Conservation (phyloP, 2,329 filamentous ascomycete genomes). For the Xenoacremonium recifei region DNA sequence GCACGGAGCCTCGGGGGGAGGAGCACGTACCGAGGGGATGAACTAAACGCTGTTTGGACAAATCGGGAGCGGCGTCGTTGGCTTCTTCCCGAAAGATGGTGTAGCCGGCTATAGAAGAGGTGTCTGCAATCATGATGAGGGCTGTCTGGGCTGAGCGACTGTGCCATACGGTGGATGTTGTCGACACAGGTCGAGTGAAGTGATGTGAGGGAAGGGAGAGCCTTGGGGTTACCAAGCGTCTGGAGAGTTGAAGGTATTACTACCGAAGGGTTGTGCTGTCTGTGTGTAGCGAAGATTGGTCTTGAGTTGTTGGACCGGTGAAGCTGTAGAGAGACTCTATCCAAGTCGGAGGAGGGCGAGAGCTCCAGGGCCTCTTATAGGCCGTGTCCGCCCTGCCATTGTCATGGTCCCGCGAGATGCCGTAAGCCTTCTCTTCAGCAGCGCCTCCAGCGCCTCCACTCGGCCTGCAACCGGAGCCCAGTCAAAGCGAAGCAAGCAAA, state of each 20-base stretch:
- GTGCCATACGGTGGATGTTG: slow-evolving; percentile 22
- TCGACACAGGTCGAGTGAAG: slow-evolving; percentile 2
- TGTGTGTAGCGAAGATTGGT: background rate
- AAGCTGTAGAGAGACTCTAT: background rate
- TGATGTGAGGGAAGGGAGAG: slow-evolving; percentile 1
- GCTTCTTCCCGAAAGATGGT: slow-evolving; percentile 44
- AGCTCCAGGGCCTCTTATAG: background rate
- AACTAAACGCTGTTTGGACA: slow-evolving; percentile 28
- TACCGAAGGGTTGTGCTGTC: background rate
- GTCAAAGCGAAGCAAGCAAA: background rate
- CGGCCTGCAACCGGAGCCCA: background rate
- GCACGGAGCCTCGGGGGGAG: too few relatives aligned
- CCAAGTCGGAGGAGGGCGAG: too few relatives aligned
- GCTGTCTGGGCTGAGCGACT: slow-evolving; percentile 27
- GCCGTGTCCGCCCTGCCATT: background rate
- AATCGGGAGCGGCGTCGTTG: slow-evolving; percentile 35
- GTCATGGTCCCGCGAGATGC: background rate
- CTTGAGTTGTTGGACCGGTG: background rate
- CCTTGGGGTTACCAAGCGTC: background rate
- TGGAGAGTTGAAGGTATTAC: background rate
- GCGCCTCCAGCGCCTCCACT: background rate
- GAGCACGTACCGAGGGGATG: slow-evolving; percentile 37
- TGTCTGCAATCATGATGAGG: slow-evolving; percentile 43
- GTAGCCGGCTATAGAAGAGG: slow-evolving; percentile 43
- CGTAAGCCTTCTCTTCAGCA: background rate